Conservation (phyloP, 1,139 yeast genomes). For the Suhomyces bokatorum region DNA sequence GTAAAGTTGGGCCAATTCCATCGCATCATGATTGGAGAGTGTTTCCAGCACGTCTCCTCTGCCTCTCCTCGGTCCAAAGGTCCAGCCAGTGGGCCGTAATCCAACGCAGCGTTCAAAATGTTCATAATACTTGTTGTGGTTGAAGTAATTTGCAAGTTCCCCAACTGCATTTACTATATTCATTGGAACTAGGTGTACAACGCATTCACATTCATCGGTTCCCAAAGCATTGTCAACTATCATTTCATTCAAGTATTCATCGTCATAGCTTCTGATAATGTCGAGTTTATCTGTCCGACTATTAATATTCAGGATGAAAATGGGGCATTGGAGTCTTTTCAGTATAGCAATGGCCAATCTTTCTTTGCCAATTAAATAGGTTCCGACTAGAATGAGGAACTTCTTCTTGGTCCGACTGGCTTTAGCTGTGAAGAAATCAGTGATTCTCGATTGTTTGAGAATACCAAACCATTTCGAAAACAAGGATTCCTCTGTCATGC, state of each 20-base stretch:
- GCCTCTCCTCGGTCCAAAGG: conserved; percentile 33
- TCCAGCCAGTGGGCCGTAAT: conserved; percentile 87
- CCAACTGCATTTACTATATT: conserved; percentile 37
- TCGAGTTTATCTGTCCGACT: conserved; percentile 50
- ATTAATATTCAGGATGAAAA: conserved; percentile 50
- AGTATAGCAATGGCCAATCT: conserved; percentile 73
- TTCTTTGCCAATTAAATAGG: conserved; percentile 92
- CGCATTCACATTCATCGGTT: conserved; percentile 45
- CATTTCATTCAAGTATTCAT: conserved; percentile 33
- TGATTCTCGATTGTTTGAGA: conserved; percentile 40
- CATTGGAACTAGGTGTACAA: conserved; percentile 74
- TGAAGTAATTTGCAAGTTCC: conserved; percentile 51
- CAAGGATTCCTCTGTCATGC: conserved; percentile 20
- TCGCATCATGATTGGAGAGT: conserved; percentile 6
- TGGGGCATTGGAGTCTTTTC: conserved; percentile 47
- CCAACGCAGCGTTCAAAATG: conserved; percentile 61
- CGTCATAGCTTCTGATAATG: conserved; percentile 38
- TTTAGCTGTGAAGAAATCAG: conserved; percentile 40
- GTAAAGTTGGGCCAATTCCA: conserved; percentile 11
- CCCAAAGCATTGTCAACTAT: conserved; percentile 37
- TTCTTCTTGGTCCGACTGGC: conserved; percentile 31
- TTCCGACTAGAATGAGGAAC: conserved; percentile 74
- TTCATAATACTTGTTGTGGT: conserved; percentile 45
- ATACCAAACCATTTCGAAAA: conserved; percentile 42
- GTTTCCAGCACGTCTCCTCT: conserved; percentile 6